phyloP scores from a whole-genome alignment of 768 basidiomycete species.

The Pleurotus salmoneostramineus region DNA sequence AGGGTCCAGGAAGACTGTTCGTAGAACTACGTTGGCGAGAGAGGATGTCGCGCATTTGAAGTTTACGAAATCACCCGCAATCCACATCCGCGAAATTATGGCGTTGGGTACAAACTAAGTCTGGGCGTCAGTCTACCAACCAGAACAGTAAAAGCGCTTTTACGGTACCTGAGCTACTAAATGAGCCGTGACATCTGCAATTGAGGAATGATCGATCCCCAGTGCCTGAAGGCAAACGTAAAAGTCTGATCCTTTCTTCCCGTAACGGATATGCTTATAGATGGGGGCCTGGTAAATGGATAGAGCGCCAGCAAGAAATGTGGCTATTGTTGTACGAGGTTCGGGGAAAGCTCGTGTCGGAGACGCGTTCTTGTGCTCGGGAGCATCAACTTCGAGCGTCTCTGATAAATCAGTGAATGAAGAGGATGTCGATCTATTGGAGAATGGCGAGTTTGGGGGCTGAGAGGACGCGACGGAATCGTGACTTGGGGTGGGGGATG shows the following conservation, averaged over 20 bases:
- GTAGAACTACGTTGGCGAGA: neutral
- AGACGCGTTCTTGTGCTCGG: neutral
- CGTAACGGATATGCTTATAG: neutral
- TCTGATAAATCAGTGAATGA: neutral
- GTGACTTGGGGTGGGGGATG: neutral
- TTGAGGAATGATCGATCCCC: neutral
- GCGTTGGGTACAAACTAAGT: neutral
- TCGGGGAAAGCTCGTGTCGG: neutral
- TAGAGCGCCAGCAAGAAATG: neutral
- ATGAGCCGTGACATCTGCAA: neutral
- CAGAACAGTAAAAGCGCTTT: neutral
- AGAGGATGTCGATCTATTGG: neutral
- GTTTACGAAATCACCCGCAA: neutral
- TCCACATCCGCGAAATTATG: neutral
- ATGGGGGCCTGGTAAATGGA: neutral
- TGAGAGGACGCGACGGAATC: neutral
- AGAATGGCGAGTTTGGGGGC: neutral
- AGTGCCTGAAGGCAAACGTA: neutral
- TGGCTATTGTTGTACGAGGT: neutral
- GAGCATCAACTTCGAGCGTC: neutral
- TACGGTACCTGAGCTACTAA: neutral
- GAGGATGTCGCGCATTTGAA: neutral
- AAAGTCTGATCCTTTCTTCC: slow-evolving; percentile 1
- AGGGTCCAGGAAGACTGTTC: neutral
- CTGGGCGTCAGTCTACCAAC: neutral